A percentile compares a stretch with the other conserved stretches of the same genome.
Evolutionary conservation across 1,284 basidiomycete genomes (phyloP).

Genomic region (Leucoagaricus sp.): DNA sequence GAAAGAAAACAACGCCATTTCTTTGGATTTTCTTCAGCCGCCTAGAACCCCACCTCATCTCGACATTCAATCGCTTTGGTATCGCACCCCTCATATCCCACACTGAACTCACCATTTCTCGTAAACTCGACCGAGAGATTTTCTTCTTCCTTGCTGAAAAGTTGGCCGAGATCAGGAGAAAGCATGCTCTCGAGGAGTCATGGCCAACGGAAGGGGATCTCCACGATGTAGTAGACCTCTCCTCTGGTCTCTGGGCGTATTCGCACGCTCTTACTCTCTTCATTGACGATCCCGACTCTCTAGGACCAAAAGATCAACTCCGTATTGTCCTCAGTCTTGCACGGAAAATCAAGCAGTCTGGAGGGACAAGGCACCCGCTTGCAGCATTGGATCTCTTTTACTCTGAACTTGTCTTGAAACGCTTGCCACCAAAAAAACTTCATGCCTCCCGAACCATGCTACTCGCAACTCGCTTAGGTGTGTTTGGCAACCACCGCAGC

Average conservation of each 20-base stretch:
- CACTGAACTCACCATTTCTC: constrained; percentile 1
- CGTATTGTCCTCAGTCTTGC: neutral
- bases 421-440: neutral
- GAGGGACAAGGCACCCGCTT: neutral
- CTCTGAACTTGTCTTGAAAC: neutral
- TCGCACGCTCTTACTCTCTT: constrained; percentile 21
- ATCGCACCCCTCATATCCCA: neutral
- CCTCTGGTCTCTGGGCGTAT: constrained; percentile 5
- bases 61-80: neutral
- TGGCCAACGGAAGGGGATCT: constrained; percentile 1
- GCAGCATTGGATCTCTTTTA: neutral
- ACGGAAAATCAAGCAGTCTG: neutral
- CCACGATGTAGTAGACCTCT: neutral
- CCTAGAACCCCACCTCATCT: neutral
- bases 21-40: constrained; percentile 10
- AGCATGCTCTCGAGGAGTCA: neutral
- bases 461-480: neutral
- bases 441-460: neutral
- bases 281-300: constrained; percentile 10
- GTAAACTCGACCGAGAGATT: constrained; percentile 9
- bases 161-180: neutral
- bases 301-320: neutral
- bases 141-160: neutral
- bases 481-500: too few relatives aligned
- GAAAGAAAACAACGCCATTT: neutral